Percentiles rank a stretch among this genome's conserved stretches.
Evolutionary conservation across 2,329 filamentous ascomycete genomes (phyloP).

Genomic region (Colletotrichum tabaci): DNA sequence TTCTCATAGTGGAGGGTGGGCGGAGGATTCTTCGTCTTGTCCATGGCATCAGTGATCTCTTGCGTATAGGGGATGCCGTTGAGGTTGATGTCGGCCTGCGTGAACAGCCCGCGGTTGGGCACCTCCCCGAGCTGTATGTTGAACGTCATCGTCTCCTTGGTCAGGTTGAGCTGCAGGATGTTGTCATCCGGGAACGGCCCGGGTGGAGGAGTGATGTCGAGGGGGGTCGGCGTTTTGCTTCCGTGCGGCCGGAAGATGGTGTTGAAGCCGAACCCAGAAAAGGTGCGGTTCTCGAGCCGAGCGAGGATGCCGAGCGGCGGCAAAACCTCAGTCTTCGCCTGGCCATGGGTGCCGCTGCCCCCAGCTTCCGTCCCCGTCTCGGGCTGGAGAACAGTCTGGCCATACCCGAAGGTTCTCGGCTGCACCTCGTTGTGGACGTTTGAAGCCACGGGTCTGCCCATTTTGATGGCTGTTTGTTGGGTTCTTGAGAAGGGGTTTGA

Average conservation of each 20-base stretch:
- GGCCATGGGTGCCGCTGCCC: not conserved
- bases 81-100: conserved; percentile 53
- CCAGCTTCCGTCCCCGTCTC: too few relatives aligned
- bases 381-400: conserved; percentile 13
- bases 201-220: conserved; percentile 30
- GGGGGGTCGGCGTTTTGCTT: conserved; percentile 43
- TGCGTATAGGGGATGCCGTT: conserved; percentile 56
- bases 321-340: not conserved
- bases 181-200: conserved; percentile 45
- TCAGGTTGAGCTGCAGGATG: conserved; percentile 57
- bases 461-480: not conserved
- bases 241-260: conserved; percentile 55
- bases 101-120: conserved; percentile 55
- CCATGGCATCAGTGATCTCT: conserved; percentile 52
- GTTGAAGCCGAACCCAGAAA: conserved; percentile 55
- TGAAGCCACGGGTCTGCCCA: not conserved
- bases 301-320: conserved; percentile 45
- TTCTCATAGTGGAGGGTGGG: conserved; percentile 60
- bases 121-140: conserved; percentile 50
- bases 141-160: conserved; percentile 53
- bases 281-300: conserved; percentile 47
- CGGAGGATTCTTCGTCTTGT: conserved; percentile 44
- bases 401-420: not conserved
- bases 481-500: not conserved
- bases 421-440: not conserved